Base-by-base conservation (phyloP, 495 filamentous ascomycete species). In the Annulohypoxylon moriforme region DNA sequence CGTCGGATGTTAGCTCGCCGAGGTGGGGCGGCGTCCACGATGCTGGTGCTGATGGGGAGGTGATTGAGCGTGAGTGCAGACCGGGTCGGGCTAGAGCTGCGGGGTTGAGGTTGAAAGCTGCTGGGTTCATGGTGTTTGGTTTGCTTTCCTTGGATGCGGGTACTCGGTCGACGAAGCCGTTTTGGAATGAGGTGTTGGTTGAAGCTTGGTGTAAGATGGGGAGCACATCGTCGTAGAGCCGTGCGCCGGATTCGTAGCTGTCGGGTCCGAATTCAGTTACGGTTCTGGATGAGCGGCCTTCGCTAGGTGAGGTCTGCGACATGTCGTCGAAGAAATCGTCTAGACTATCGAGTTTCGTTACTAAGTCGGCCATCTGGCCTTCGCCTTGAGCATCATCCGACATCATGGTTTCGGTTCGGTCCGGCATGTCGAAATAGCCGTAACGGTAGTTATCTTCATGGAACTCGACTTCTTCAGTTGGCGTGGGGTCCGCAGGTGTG, bases 221-320 rank as follows among this genome's bases (percentile, higher is more conserved):
- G 3, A 94, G 86, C 11, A 95, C 96, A 75, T 95, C 95, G 75
- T 98, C 94, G 77, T 99, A 98, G 3, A 98, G 84, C 75, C 93
- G 91, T 11, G 94, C 93, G 16, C 89, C 91, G 31, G 89, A 90
- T 65, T 97, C 94, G 36, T 89, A 89, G 52, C 81, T 82, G 56
- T 85, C 86, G 14, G 82, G 81, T 14, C 86, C 90, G 55, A 88
- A 79, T 83, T 91, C 81, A 64, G 90, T 87, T 65, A 90, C 88
- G 13, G 86, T 88, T 29, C 87, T 86, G n/a, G 90, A 87, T 14
- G 88, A 87, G 1, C 83, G 82, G 5, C 85, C 82, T 75, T 81
- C 87, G 77, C 75, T 88, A 2, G 85, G 83, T 6, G 88, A 85
- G 66, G 80, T 85, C 29, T 84, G 84, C 10, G 82, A 77, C 61